Evolutionary conservation across 2,329 filamentous ascomycete species (phyloP).

Genomic region (Aciculosporium take): DNA sequence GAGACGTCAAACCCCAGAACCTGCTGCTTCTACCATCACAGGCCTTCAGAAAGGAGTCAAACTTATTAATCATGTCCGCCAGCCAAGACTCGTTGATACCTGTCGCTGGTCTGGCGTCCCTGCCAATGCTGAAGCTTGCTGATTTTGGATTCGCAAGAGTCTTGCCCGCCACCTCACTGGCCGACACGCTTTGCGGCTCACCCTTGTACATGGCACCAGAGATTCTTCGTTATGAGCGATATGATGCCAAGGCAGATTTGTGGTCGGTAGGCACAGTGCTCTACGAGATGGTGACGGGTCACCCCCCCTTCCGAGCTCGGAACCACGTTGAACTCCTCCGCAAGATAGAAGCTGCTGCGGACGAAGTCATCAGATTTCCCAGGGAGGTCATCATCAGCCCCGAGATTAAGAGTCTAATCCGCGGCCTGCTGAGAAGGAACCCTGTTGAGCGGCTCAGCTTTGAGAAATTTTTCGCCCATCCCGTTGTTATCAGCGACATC

Average conservation of each 20-base stretch:
- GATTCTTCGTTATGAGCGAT: conserved; percentile 92
- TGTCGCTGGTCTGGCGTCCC: conserved; percentile 61
- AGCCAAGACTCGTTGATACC: conserved; percentile 72
- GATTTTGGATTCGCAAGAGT: conserved; percentile 98
- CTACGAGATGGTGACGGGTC: conserved; percentile 87
- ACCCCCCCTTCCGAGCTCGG: conserved; percentile 76
- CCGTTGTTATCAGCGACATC: conserved; percentile 60
- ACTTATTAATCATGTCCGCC: conserved; percentile 52
- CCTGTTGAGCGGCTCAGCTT: conserved; percentile 78
- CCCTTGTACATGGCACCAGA: conserved; percentile 98
- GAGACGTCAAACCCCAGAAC: conserved; percentile 96
- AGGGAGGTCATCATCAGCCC: conserved; percentile 56
- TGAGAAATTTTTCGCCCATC: conserved; percentile 66
- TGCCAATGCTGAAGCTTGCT: conserved; percentile 94
- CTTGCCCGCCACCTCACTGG: conserved; percentile 76
- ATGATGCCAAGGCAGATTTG: conserved; percentile 89
- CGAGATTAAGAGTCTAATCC: conserved; percentile 69
- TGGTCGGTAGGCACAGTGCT: conserved; percentile 96
- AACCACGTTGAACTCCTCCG: conserved; percentile 91
- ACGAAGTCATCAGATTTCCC: conserved; percentile 75
- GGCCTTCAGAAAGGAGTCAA: conserved; percentile 45
- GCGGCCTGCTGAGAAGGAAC: conserved; percentile 67
- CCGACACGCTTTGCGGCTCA: conserved; percentile 91
- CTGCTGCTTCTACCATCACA: conserved; percentile 74
- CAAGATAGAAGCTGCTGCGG: conserved; percentile 78